A percentile compares a stretch with the other conserved stretches of the same genome.
Conservation (phyloP, 2,329 filamentous ascomycete genomes). For the Colletotrichum magnum region DNA sequence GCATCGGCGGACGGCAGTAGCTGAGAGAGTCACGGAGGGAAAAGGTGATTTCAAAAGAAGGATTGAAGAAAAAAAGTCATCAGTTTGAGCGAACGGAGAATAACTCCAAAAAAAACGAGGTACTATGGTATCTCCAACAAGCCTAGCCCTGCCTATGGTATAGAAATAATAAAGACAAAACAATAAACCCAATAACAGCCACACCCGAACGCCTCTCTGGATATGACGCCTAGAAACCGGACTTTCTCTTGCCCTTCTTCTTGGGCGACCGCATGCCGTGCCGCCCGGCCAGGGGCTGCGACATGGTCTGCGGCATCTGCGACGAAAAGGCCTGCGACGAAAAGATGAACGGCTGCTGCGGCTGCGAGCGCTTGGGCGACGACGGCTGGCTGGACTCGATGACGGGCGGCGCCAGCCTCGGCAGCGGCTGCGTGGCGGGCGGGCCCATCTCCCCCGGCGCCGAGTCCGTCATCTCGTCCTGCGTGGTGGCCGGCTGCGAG, state of each 20-base stretch:
- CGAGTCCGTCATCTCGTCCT: constrained; percentile 33
- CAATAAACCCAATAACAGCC: constrained; percentile 7
- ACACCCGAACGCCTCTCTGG: not conserved
- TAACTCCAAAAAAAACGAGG: not conserved
- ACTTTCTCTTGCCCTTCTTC: constrained; percentile 48
- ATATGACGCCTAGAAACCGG: constrained; percentile 18
- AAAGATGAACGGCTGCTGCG: constrained; percentile 26
- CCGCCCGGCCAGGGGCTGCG: constrained; percentile 60
- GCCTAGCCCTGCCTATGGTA: constrained; percentile 12
- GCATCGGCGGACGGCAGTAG: constrained; percentile 58
- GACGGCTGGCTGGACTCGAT: constrained; percentile 34
- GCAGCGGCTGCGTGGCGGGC: constrained; percentile 31
- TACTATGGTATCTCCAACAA: constrained; percentile 16
- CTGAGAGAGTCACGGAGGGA: not conserved
- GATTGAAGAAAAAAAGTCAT: too few species aligned
- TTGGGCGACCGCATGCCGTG: constrained; percentile 61
- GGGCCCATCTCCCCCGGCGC: constrained; percentile 12
- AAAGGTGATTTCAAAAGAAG: too few species aligned
- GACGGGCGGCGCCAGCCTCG: constrained; percentile 27
- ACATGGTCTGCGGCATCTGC: constrained; percentile 54
- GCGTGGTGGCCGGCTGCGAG: constrained; percentile 23
- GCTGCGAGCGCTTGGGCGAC: constrained; percentile 17
- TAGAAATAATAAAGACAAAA: constrained; percentile 5
- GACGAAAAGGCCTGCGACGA: constrained; percentile 45
- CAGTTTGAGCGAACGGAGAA: not conserved